These are phyloP conservation scores for Ceratobasidium theobromae DNA, from an alignment of 1,284 basidiomycete genomes.

Conservation along the genomic window DNA sequence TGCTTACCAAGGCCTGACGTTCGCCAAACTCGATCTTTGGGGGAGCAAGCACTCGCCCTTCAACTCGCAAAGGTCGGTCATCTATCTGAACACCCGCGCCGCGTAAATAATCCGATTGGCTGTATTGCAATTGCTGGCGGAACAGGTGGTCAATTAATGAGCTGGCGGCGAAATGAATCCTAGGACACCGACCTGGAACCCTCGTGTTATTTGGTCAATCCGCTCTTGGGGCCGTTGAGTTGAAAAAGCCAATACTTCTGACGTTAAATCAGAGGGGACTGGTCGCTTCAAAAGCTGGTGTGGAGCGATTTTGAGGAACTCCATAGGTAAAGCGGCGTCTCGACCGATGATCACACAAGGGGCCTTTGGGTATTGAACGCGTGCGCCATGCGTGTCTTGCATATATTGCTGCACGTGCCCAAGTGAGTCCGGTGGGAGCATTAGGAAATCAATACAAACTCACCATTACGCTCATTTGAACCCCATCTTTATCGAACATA, in stretches of 20 bases:
- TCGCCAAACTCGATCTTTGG: conserved; percentile 34
- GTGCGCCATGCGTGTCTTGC: conserved; percentile 5
- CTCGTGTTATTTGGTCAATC: conserved; percentile 32
- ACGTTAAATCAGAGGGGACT: conserved; percentile 65
- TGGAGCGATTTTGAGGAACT: conserved; percentile 61
- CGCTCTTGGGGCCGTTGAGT: conserved; percentile 51
- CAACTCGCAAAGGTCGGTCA: conserved; percentile 28
- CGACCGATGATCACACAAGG: conserved; percentile 23
- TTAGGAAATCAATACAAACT: not conserved
- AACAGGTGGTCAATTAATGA: not conserved
- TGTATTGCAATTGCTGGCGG: conserved; percentile 30
- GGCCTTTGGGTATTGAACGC: conserved; percentile 15
- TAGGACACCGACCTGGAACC: conserved; percentile 33
- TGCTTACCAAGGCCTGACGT: conserved; percentile 5
- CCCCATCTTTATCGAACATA: conserved; percentile 28
- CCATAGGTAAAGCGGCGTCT: conserved; percentile 54
- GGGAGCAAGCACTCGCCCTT: conserved; percentile 30
- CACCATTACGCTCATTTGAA: conserved; percentile 15
- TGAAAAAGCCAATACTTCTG: conserved; percentile 66
- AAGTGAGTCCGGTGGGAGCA: not conserved
- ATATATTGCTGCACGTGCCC: conserved; percentile 12
- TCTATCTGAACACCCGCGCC: conserved; percentile 32
- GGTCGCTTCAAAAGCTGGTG: conserved; percentile 77
- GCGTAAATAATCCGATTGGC: conserved; percentile 34
- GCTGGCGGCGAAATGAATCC: not conserved